Evolutionary conservation across 345 rosid species (phyloP).

Genomic region (Citrus sinensis): DNA sequence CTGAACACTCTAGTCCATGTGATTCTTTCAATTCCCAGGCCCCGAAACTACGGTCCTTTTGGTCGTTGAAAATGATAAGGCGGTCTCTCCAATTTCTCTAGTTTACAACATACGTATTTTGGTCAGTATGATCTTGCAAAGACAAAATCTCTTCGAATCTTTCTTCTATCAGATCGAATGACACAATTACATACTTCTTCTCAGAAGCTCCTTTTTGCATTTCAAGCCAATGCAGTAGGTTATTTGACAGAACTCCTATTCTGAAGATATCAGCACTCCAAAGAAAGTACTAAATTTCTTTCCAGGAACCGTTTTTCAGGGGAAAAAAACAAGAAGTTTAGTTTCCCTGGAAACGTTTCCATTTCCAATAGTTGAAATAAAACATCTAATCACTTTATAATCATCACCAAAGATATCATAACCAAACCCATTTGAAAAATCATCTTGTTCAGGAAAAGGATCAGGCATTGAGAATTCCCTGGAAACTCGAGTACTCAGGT

Average conservation of each 20-base stretch:
- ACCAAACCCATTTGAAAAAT: conserved; percentile 24
- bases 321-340: conserved; percentile 16
- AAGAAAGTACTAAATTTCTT: conserved; percentile 9
- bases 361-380: no score
- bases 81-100: no score
- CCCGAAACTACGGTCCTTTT: no score
- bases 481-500: conserved; percentile 26
- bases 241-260: conserved; percentile 23
- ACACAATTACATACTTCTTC: no score
- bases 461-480: conserved; percentile 24
- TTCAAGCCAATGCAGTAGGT: conserved; percentile 29
- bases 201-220: background rate
- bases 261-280: background rate
- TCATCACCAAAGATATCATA: conserved; percentile 27
- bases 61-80: no score
- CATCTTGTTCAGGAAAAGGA: conserved; percentile 3
- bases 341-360: background rate
- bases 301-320: conserved; percentile 28
- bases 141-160: no score
- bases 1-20: no score
- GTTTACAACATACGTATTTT: no score
- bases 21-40: no score
- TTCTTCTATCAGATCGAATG: no score
- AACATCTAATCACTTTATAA: conserved; percentile 20
- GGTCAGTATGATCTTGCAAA: no score